Conservation (phyloP, 1,139 yeast species). For the Diutina scorzettiae region DNA sequence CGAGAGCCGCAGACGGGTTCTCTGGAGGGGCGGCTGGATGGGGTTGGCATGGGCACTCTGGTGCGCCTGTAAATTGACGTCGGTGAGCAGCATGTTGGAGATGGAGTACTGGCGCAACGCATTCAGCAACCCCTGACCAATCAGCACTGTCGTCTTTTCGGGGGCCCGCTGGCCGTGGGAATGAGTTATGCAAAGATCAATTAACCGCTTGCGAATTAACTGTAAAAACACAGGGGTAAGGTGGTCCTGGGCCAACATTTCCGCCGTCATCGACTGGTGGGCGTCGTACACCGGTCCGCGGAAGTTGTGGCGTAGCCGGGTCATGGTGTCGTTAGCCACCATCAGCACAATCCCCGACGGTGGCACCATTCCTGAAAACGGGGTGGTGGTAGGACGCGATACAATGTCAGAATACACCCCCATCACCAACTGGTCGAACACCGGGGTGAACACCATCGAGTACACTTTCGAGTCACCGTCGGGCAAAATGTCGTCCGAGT, state of each 20-base stretch:
- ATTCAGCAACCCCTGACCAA: background rate
- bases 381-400: slow-evolving; percentile 35
- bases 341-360: slow-evolving; percentile 35
- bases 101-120: slow-evolving; percentile 13
- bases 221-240: slow-evolving; percentile 33
- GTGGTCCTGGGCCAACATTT: slow-evolving; percentile 20
- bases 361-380: slow-evolving; percentile 31
- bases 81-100: slow-evolving; percentile 31
- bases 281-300: slow-evolving; percentile 17
- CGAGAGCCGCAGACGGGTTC: slow-evolving; percentile 17
- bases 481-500: slow-evolving; percentile 29
- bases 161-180: background rate
- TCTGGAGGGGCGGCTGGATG: slow-evolving; percentile 7
- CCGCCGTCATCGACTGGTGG: slow-evolving; percentile 22
- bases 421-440: slow-evolving; percentile 28
- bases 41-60: too few species aligned
- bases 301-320: slow-evolving; percentile 5
- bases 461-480: slow-evolving; percentile 25
- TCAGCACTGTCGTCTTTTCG: background rate
- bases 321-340: slow-evolving; percentile 32
- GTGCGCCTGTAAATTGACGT: slow-evolving; percentile 21
- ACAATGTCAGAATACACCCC: slow-evolving; percentile 24
- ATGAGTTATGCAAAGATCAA: slow-evolving; percentile 23
- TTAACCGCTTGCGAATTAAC: slow-evolving; percentile 28
- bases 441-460: slow-evolving; percentile 24